phyloP scores from a whole-genome alignment of 192 early-diverging fungal genomes.

The Coemansia sp. region DNA sequence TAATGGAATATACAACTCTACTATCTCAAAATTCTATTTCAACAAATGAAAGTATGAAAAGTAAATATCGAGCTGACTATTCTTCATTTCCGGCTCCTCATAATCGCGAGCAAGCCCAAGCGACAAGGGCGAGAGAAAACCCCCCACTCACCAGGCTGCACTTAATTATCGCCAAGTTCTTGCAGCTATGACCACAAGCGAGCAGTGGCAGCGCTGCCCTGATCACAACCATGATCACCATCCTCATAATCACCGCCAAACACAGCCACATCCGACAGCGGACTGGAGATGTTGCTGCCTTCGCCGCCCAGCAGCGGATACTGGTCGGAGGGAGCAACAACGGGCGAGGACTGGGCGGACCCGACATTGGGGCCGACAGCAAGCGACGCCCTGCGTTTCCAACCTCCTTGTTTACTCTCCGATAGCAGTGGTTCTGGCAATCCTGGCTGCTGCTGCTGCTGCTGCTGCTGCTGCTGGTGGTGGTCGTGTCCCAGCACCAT shows the following conservation, averaged over 20 bases:
- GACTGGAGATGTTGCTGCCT: conserved; percentile 23
- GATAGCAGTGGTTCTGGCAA: conserved; percentile 1
- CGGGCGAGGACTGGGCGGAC: conserved; percentile 49
- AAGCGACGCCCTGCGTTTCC: background rate
- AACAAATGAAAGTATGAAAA: too few relatives aligned
- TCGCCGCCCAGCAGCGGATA: background rate
- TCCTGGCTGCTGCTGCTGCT: background rate
- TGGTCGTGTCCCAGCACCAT: background rate
- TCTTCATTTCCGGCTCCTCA: too few relatives aligned
- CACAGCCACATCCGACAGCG: conserved; percentile 10
- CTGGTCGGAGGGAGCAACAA: background rate
- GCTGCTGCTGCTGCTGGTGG: background rate
- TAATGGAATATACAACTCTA: too few relatives aligned
- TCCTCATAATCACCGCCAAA: conserved; percentile 26
- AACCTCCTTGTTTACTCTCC: background rate
- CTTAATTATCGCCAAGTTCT: too few relatives aligned
- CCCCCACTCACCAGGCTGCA: too few relatives aligned
- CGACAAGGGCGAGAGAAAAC: too few relatives aligned
- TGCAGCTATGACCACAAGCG: too few relatives aligned
- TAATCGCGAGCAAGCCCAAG: too few relatives aligned
- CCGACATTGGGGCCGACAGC: conserved; percentile 38
- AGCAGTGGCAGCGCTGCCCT: too few relatives aligned
- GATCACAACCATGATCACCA: too few relatives aligned
- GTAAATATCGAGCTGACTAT: too few relatives aligned
- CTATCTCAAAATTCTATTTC: too few relatives aligned